These are phyloP conservation scores for Chloris gayana DNA, from an alignment of 176 grass and related monocot genomes.

Conservation along the genomic window DNA sequence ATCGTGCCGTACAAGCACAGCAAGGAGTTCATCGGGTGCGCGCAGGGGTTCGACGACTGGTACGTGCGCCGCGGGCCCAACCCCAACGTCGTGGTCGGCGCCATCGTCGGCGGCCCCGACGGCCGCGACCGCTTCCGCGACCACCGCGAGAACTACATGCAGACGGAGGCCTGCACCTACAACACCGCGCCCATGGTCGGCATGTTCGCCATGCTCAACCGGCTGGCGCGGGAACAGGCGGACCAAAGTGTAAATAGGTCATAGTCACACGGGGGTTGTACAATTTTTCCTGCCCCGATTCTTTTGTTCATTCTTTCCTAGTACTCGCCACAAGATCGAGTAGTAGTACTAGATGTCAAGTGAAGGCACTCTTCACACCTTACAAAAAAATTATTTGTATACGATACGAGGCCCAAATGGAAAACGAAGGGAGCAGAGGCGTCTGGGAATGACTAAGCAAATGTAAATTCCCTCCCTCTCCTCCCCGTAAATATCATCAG, in stretches of 20 bases:
- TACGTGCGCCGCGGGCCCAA: slow-evolving; percentile 47
- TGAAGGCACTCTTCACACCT: slow-evolving; percentile 38
- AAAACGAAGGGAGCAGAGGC: background rate
- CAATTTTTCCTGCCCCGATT: slow-evolving; percentile 54
- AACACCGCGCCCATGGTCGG: slow-evolving; percentile 65
- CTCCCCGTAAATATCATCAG: slow-evolving; percentile 45
- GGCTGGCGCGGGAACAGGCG: slow-evolving; percentile 12
- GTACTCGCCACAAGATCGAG: too few species aligned
- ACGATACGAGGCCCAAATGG: slow-evolving; percentile 14
- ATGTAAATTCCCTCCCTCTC: slow-evolving; percentile 35
- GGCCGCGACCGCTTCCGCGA: slow-evolving; percentile 52
- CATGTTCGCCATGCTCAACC: slow-evolving; percentile 67
- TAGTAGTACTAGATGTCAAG: background rate
- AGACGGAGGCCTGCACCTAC: slow-evolving; percentile 58
- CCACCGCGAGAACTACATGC: slow-evolving; percentile 59
- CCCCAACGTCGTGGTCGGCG: slow-evolving; percentile 67
- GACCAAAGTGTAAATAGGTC: slow-evolving; percentile 58
- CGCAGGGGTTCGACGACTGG: slow-evolving; percentile 64
- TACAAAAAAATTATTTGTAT: slow-evolving; percentile 42
- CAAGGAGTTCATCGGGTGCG: slow-evolving; percentile 61
- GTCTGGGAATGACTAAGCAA: slow-evolving; percentile 47
- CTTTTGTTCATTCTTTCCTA: slow-evolving; percentile 51
- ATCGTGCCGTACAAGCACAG: slow-evolving; percentile 69
- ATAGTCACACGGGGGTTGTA: slow-evolving; percentile 29
- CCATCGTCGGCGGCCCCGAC: slow-evolving; percentile 77